Evolutionary conservation across 73 alveolate genomes (phyloP).

Genomic region (Blepharisma japonicum): DNA sequence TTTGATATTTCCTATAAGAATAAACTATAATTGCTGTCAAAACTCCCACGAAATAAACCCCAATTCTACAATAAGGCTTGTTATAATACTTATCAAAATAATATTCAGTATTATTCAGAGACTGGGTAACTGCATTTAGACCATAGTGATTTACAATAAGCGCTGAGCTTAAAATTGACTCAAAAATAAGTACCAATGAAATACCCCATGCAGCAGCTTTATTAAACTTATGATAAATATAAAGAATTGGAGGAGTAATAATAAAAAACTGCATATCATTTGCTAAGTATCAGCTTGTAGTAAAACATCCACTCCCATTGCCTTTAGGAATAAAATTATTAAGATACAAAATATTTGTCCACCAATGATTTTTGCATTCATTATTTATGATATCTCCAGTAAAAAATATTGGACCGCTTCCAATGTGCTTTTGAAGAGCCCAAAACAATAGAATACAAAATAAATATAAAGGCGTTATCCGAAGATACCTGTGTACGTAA

Average conservation of each 20-base stretch:
- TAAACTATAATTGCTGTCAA: neutral
- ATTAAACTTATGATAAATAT: neutral
- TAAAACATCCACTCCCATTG: neutral
- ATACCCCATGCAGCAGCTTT: neutral
- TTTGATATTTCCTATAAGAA: neutral
- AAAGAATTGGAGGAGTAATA: neutral
- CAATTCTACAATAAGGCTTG: neutral
- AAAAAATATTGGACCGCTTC: neutral
- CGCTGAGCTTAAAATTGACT: neutral
- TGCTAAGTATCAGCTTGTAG: neutral
- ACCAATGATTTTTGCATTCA: neutral
- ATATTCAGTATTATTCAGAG: neutral
- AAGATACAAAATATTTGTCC: neutral
- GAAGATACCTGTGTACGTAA: slow-evolving; percentile 3
- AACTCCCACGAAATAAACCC: neutral
- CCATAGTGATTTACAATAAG: neutral
- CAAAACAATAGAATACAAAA: neutral
- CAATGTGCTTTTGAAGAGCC: neutral
- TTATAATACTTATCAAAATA: neutral
- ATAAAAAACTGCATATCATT: slow-evolving; percentile 11
- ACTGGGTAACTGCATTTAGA: neutral
- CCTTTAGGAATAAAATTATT: slow-evolving; percentile 5
- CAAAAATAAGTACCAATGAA: neutral
- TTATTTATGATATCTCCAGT: neutral
- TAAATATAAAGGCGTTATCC: neutral